Percentiles rank a stretch among this genome's conserved stretches.
phyloP scores from a whole-genome alignment of 179 eudicot species.

The Drosera spatulata region DNA sequence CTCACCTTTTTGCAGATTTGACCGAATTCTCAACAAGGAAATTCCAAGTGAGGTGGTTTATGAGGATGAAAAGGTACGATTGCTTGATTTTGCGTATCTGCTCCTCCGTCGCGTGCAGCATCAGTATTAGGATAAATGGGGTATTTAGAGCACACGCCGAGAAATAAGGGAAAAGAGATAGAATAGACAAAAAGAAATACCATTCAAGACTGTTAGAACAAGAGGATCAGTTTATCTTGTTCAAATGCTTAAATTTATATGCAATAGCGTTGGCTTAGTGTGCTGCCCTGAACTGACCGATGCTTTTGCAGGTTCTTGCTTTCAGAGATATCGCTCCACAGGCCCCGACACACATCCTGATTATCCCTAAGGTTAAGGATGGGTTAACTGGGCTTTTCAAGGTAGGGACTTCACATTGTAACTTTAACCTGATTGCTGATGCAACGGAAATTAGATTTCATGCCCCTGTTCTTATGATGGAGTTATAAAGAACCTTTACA shows the following conservation, averaged over 20 bases:
- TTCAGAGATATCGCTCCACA: conserved; percentile 83
- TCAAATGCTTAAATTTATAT: not conserved
- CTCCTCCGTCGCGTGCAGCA: not conserved
- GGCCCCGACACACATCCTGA: conserved; percentile 83
- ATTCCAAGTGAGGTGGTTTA: conserved; percentile 73
- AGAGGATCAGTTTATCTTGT: not conserved
- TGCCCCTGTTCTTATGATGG: too few species aligned
- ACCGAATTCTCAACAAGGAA: conserved; percentile 87
- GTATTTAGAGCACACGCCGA: not conserved
- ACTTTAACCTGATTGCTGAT: too few species aligned
- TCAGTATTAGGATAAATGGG: not conserved
- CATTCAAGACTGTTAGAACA: too few species aligned
- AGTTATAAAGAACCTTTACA: too few species aligned
- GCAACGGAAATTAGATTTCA: too few species aligned
- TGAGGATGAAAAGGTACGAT: conserved; percentile 82
- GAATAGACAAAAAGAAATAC: too few species aligned
- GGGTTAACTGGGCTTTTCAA: conserved; percentile 74
- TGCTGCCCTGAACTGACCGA: not conserved
- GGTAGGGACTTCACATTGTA: too few species aligned
- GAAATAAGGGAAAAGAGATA: too few species aligned
- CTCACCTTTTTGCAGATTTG: conserved; percentile 42
- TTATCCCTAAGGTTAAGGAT: conserved; percentile 84
- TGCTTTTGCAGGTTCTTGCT: conserved; percentile 61
- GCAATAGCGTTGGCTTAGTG: not conserved
- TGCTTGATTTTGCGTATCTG: not conserved